Base-by-base conservation (phyloP, 2,329 filamentous ascomycete species). In the Metarhizium anisopliae region DNA sequence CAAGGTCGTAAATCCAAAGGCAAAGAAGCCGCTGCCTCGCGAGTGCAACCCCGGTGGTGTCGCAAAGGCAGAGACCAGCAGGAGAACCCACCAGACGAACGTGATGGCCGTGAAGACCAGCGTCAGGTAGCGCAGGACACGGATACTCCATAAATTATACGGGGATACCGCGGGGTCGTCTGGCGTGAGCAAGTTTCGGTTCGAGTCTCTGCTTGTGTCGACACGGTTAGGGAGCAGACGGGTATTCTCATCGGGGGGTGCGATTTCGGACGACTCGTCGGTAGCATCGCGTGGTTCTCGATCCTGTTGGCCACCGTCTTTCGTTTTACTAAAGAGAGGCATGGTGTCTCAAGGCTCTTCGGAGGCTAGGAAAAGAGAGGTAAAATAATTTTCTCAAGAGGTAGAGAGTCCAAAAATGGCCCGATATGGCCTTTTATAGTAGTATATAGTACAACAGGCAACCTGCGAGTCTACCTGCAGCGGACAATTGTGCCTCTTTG, bases 71-170 rank as follows among this genome's bases (percentile, higher is more conserved):
- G 90, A 90, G 16, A 96, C 84, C n/a, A 99, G 79, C 38, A 96
- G 77, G 54, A 96, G 70, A 10, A 90, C 80, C 93, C 94, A 97
- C 93, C 93, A 97, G n/a, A 90, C 65, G 65, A 95, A 90, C 55
- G 85, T 89, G 63, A 92, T 68, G 53, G 84, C 70, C 20, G 93
- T 77, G 66, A 96, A 89, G 42, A 90, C 64, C 55, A 95, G 77
- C 5, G 90, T 93, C 58, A 94, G 70, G 66, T 85, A 89, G 67
- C 91, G 84, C 55, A 94, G 77, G 50, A 88, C 82, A 18, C 94
- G 86, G 52, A 99, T 88, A 57, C 84, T 90, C 87, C 91, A 96
- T 42, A 97, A 82, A 64, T 99, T 99, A 74, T 96, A 96, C 0
- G 94, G 94, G 3, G 90, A 89, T 71, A 95, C 74, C n/a, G 73